Conservation (phyloP, 2,329 filamentous ascomycete species). For the Camillea tinctor region DNA sequence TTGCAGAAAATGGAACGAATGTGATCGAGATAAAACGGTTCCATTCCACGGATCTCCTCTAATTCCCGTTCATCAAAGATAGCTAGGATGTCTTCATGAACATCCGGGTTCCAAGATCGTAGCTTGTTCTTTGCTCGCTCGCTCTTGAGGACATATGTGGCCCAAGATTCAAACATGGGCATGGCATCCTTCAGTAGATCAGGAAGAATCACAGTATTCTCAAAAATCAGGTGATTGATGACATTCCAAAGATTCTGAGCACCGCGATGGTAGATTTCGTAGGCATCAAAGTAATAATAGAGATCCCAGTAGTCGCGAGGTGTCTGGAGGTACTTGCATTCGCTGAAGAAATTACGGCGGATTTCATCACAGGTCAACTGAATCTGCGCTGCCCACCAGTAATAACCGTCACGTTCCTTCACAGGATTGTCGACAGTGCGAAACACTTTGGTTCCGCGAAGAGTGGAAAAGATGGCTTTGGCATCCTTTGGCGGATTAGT, state of each 20-base stretch:
- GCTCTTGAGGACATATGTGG: constrained; percentile 10
- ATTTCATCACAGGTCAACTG: constrained; percentile 18
- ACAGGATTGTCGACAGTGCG: constrained; percentile 31
- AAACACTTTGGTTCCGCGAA: constrained; percentile 29
- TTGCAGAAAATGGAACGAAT: constrained; percentile 17
- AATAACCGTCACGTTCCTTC: constrained; percentile 28
- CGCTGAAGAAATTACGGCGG: constrained; percentile 9
- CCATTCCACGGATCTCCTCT: constrained; percentile 10
- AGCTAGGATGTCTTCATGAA: constrained; percentile 14
- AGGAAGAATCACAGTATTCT: constrained; percentile 37
- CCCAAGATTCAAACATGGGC: constrained; percentile 18
- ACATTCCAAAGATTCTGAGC: constrained; percentile 50
- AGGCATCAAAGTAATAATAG: constrained; percentile 47
- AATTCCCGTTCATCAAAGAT: constrained; percentile 17
- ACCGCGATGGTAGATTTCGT: constrained; percentile 47
- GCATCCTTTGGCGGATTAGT: constrained; percentile 3
- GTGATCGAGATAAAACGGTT: constrained; percentile 10
- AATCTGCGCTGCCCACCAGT: constrained; percentile 42
- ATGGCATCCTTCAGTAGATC: constrained; percentile 28
- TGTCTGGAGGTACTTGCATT: constrained; percentile 13
- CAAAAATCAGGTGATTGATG: constrained; percentile 39
- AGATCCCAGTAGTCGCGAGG: constrained; percentile 39
- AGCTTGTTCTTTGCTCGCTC: constrained; percentile 14
- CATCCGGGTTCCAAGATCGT: constrained; percentile 13
- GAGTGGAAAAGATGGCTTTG: constrained; percentile 42